These are phyloP conservation scores for Pyrenophora teres DNA, from an alignment of 2,329 filamentous ascomycete species.

Conservation along the genomic window DNA sequence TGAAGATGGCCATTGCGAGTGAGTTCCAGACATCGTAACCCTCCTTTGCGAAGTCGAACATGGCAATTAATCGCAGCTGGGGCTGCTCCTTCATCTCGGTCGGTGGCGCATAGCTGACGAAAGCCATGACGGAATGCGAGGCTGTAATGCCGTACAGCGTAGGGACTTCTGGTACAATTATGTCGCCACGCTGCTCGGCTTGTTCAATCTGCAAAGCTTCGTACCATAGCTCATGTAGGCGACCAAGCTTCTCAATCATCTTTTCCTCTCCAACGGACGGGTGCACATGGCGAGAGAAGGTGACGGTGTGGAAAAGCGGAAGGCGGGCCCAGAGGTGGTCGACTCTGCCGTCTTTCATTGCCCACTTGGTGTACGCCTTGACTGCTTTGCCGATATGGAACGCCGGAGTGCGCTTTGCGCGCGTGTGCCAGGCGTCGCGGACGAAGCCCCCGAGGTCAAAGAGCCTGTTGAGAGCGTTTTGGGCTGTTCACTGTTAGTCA, in stretches of 20 bases:
- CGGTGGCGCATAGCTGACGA: conserved; percentile 57
- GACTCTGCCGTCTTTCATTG: conserved; percentile 55
- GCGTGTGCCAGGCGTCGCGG: conserved; percentile 54
- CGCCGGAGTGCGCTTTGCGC: conserved; percentile 44
- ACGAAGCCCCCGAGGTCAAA: conserved; percentile 58
- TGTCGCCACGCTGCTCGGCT: conserved; percentile 6
- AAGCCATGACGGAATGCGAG: conserved; percentile 57
- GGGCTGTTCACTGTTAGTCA: conserved; percentile 46
- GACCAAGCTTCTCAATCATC: conserved; percentile 51
- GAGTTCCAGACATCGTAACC: conserved; percentile 66
- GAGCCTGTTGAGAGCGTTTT: conserved; percentile 56
- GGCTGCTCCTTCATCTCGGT: conserved; percentile 26
- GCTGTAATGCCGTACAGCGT: conserved; percentile 62
- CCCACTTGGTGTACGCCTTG: conserved; percentile 59
- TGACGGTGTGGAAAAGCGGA: conserved; percentile 54
- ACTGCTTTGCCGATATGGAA: conserved; percentile 51
- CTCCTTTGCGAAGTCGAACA: conserved; percentile 59
- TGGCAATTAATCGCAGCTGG: conserved; percentile 52
- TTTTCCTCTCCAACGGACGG: conserved; percentile 49
- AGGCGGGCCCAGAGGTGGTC: conserved; percentile 42
- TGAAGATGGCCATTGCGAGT: conserved; percentile 60
- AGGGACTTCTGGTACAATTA: conserved; percentile 42
- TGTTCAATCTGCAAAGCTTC: conserved; percentile 39
- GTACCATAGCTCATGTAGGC: conserved; percentile 51
- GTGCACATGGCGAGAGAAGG: conserved; percentile 47